These are phyloP conservation scores for Fomitiporia mediterranea DNA, from an alignment of 1,284 basidiomycete species.

Conservation along the genomic window DNA sequence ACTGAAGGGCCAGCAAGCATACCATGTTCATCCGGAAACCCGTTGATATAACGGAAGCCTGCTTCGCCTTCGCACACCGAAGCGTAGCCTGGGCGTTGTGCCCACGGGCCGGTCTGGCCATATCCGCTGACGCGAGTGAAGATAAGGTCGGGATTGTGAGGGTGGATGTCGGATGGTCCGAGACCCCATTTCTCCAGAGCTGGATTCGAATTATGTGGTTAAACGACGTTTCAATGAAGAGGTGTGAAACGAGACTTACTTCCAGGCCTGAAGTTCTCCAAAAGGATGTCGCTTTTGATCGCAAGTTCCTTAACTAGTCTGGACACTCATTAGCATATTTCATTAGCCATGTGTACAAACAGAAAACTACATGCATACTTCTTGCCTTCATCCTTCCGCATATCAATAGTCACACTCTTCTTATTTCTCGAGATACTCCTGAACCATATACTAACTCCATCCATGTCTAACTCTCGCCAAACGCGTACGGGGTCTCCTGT, in stretches of 20 bases:
- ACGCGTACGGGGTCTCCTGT: conserved; percentile 63
- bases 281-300: conserved; percentile 53
- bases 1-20: conserved; percentile 56
- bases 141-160: conserved; percentile 57
- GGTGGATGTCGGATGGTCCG: conserved; percentile 51
- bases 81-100: conserved; percentile 61
- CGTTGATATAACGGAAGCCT: conserved; percentile 69
- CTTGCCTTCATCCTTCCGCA: conserved; percentile 56
- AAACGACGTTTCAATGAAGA: not conserved
- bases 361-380: conserved; percentile 36
- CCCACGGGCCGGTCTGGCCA: conserved; percentile 70
- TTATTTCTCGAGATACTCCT: conserved; percentile 65
- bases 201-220: conserved; percentile 29
- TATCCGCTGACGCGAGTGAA: conserved; percentile 72
- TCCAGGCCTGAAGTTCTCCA: conserved; percentile 72
- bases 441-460: conserved; percentile 70
- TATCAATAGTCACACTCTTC: conserved; percentile 64
- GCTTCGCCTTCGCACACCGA: conserved; percentile 72
- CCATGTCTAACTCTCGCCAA: conserved; percentile 64
- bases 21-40: conserved; percentile 52
- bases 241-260: conserved; percentile 38
- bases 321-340: conserved; percentile 9
- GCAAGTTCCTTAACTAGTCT: conserved; percentile 62
- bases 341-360: not conserved
- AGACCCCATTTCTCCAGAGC: conserved; percentile 67